Base-by-base conservation (phyloP, 805 yeast genomes). In the Metschnikowia koreensis region DNA sequence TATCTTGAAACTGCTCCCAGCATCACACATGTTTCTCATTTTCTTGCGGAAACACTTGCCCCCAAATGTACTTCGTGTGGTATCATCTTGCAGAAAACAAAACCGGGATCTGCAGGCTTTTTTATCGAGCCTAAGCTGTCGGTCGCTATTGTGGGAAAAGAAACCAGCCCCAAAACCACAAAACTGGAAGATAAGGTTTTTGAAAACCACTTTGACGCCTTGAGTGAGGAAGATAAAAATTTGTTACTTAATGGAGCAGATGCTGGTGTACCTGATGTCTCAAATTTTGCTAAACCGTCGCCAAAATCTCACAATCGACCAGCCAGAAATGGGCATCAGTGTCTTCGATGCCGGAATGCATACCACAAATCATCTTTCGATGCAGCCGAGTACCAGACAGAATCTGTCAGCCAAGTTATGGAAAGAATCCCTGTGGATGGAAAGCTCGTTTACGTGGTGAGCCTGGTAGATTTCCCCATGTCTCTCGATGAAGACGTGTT, bases 381-480 rank as follows among this genome's bases (percentile, higher is more conserved):
- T 15, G 60, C 65, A 0, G 27, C 42, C 6, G 73, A 77, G 56
- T 67, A 60, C 46, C 68, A 69, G 1, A 58, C 61, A 1, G 64
- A 60, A 17, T 46, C 64, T 0, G 57, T 62, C 11, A 61, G 58
- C 4, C 48, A 42, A 12, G 59, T 65, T 22, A 57, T 63, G 56
- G 55, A 53, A 6, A 51, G 55, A 2, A 69, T 80, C 22, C 89
- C 84, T 2, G 60, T 59, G 3, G 58, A 66, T 33, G 77, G 81
- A 3, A 74, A 75, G 8, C 58, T 86, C 1, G 76, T 85, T 2
- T 84, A 86, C 61, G 81, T 87, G 1, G 71, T 86, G 9, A 84
- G 87, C 36, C 82, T 87, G 1, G 65, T 77, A 12, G 96, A 89
- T 57, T 88, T 89, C 62, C 97, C 97, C 1, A 68, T 86, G 39